These are phyloP conservation scores for Trametes maxima DNA, from an alignment of 768 basidiomycete genomes.

Conservation along the genomic window DNA sequence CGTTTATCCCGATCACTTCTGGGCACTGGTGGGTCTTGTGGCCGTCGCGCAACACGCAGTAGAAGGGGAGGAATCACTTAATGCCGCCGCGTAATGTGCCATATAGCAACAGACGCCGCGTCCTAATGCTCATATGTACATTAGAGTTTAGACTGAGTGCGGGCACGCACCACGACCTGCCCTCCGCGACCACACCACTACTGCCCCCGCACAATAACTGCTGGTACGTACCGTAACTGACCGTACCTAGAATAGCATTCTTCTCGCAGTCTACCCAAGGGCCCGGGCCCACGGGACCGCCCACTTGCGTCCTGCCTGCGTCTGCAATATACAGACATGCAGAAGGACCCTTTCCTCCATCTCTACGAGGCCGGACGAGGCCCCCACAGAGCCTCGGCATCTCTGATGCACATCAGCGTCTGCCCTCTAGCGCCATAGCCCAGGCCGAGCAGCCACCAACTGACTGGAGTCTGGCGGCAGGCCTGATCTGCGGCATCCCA, in stretches of 20 bases:
- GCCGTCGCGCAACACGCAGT: too few species aligned
- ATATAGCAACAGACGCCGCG: not conserved
- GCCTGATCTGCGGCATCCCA: constrained; percentile 1
- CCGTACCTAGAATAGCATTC: too few species aligned
- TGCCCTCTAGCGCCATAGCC: not conserved
- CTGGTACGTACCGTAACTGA: too few species aligned
- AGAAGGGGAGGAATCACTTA: too few species aligned
- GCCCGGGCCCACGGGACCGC: too few species aligned
- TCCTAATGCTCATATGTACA: not conserved
- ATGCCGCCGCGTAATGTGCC: not conserved
- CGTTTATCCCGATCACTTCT: not conserved
- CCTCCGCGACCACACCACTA: not conserved
- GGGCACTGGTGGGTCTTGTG: not conserved
- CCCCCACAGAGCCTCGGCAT: constrained; percentile 5
- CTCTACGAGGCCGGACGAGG: constrained; percentile 1
- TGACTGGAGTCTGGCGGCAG: not conserved
- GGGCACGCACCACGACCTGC: not conserved
- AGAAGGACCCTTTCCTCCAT: not conserved
- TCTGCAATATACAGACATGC: not conserved
- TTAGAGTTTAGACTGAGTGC: constrained; percentile 3
- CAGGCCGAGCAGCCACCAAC: not conserved
- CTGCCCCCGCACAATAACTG: not conserved
- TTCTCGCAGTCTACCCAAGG: too few species aligned
- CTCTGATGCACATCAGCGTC: constrained; percentile 14
- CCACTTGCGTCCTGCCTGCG: too few species aligned